These are phyloP conservation scores for Macrophomina phaseolina DNA, from an alignment of 2,329 filamentous ascomycete species.

Conservation along the genomic window DNA sequence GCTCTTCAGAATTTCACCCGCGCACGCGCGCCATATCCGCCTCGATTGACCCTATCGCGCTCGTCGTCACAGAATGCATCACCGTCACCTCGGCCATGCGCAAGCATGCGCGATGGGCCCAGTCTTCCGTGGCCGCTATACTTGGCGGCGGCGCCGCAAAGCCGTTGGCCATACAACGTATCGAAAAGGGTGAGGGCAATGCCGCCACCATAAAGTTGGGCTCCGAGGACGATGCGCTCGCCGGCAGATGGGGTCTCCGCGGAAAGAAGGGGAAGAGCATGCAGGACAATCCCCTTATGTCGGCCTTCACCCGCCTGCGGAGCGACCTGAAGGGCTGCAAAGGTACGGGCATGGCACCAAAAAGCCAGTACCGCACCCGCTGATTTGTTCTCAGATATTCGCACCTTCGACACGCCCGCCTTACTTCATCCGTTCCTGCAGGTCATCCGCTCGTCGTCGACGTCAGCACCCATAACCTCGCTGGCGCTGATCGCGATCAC, in stretches of 20 bases:
- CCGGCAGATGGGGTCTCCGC: slow-evolving; percentile 88
- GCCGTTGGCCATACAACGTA: slow-evolving; percentile 44
- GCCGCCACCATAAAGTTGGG: slow-evolving; percentile 40
- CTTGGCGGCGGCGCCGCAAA: slow-evolving; percentile 72
- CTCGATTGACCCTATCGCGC: slow-evolving; percentile 85
- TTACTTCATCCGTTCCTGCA: slow-evolving; percentile 93
- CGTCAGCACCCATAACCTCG: slow-evolving; percentile 93
- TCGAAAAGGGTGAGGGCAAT: slow-evolving; percentile 43
- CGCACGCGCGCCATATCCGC: slow-evolving; percentile 63
- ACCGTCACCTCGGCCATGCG: slow-evolving; percentile 98
- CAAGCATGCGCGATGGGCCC: slow-evolving; percentile 93
- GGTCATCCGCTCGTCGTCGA: slow-evolving; percentile 94
- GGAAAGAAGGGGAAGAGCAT: slow-evolving; percentile 97
- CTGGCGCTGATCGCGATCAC: slow-evolving; percentile 91
- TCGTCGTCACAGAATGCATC: slow-evolving; percentile 98
- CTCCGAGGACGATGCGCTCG: slow-evolving; percentile 61
- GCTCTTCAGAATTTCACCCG: slow-evolving; percentile 17
- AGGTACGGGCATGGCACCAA: slow-evolving; percentile 57
- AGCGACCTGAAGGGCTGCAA: slow-evolving; percentile 86
- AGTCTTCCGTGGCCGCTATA: slow-evolving; percentile 95
- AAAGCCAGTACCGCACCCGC: slow-evolving; percentile 16
- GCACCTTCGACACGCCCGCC: slow-evolving; percentile 84
- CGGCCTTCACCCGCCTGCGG: slow-evolving; percentile 87
- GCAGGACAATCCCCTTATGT: slow-evolving; percentile 96
- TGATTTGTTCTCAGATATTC: slow-evolving; percentile 68